These are phyloP conservation scores for Fusarium sp. DNA, from an alignment of 2,329 filamentous ascomycete species.

Conservation along the genomic window DNA sequence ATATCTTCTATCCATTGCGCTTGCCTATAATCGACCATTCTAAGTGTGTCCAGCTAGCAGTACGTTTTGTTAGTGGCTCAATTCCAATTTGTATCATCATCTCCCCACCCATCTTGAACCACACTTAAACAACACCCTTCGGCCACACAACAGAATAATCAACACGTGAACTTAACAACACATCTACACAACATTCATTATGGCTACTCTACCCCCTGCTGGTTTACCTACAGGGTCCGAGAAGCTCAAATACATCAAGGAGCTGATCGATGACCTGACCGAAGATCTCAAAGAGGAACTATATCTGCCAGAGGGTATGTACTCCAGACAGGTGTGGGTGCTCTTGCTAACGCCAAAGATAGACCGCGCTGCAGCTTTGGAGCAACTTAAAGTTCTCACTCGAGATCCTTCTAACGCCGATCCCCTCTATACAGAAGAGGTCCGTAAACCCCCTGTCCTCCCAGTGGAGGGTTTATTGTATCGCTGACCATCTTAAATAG, in stretches of 20 bases:
- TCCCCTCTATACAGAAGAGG: constrained; percentile 85
- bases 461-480: neutral
- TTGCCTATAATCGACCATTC: neutral
- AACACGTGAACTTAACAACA: neutral
- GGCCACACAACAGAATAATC: neutral
- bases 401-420: constrained; percentile 78
- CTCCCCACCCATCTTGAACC: constrained; percentile 29
- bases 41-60: neutral
- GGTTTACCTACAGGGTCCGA: constrained; percentile 58
- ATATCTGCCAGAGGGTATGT: constrained; percentile 69
- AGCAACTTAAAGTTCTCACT: constrained; percentile 75
- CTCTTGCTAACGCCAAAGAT: constrained; percentile 22
- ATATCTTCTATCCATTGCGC: neutral
- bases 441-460: constrained; percentile 53
- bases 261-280: constrained; percentile 71
- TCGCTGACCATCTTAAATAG: constrained; percentile 58
- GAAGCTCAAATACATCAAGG: constrained; percentile 74
- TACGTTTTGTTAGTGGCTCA: constrained; percentile 33
- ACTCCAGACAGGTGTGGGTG: neutral
- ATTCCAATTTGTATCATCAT: constrained; percentile 23
- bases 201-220: constrained; percentile 34
- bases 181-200: constrained; percentile 28
- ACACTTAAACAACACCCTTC: constrained; percentile 11
- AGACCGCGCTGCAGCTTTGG: constrained; percentile 73
- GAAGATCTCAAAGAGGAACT: constrained; percentile 71